A percentile compares a stretch with the other conserved stretches of the same genome.
Conservation (phyloP, 1,139 yeast genomes). For the Suhomyces bribrorum region DNA sequence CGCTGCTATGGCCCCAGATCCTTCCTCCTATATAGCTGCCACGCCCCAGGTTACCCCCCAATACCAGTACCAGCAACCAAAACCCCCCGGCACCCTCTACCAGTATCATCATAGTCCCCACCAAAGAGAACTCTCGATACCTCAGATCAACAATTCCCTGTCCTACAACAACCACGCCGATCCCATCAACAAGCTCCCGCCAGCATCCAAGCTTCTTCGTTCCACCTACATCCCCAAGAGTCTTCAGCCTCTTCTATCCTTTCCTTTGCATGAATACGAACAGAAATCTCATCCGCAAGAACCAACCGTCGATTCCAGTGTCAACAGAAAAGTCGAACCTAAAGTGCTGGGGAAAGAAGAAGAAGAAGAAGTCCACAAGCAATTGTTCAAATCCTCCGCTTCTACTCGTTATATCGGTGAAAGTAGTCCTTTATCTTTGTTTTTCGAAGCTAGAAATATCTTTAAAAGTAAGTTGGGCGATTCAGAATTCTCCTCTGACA, state of each 20-base stretch:
- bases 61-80: background rate
- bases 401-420: constrained; percentile 30
- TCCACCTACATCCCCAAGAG: constrained; percentile 26
- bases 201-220: constrained; percentile 12
- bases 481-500: constrained; percentile 16
- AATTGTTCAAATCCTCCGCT: constrained; percentile 24
- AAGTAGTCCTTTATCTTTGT: constrained; percentile 28
- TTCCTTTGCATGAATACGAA: constrained; percentile 20
- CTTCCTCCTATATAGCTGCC: too few species aligned
- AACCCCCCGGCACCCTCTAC: constrained; percentile 3
- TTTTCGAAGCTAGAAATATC: constrained; percentile 28
- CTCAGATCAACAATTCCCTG: constrained; percentile 7
- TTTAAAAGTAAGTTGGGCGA: constrained; percentile 19
- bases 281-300: constrained; percentile 6
- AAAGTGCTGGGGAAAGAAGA: constrained; percentile 5
- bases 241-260: constrained; percentile 28
- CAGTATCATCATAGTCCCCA: constrained; percentile 4
- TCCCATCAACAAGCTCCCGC: constrained; percentile 11
- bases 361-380: constrained; percentile 16
- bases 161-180: constrained; percentile 1
- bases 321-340: constrained; percentile 1
- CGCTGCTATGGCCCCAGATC: background rate
- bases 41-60: too few species aligned
- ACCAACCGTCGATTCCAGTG: constrained; percentile 3
- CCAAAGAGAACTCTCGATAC: constrained; percentile 4